Percentiles rank a stretch among this genome's conserved stretches.
phyloP scores from a whole-genome alignment of 768 basidiomycete genomes.

The Lactarius akahatsu region DNA sequence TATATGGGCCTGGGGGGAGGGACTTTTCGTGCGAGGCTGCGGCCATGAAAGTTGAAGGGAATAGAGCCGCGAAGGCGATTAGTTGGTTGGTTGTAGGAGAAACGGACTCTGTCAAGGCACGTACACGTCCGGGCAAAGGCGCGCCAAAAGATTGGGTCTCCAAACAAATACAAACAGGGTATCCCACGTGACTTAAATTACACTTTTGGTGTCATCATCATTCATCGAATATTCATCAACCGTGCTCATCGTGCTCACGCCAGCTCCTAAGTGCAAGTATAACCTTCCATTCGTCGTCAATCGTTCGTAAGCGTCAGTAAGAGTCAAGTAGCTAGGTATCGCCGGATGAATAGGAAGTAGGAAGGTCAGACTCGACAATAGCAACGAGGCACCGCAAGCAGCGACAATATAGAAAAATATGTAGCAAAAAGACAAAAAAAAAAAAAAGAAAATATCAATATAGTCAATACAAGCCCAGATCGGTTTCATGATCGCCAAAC shows the following conservation, averaged over 20 bases:
- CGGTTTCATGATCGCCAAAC: conserved; percentile 20
- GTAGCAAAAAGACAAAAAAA: conserved; percentile 15
- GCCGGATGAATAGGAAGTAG: conserved; percentile 16
- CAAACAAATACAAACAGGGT: conserved; percentile 20
- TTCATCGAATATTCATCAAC: too few relatives aligned
- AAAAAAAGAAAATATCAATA: conserved; percentile 10
- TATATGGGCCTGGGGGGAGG: conserved; percentile 5
- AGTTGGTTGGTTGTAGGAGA: conserved; percentile 6
- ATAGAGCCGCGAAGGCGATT: conserved; percentile 14
- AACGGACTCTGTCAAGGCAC: not conserved
- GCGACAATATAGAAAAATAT: conserved; percentile 26
- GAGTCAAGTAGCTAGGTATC: conserved; percentile 20
- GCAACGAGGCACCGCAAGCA: conserved; percentile 21
- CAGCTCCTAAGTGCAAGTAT: not conserved
- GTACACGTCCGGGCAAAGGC: conserved; percentile 10
- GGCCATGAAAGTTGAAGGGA: conserved; percentile 18
- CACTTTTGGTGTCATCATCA: too few relatives aligned
- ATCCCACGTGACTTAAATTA: too few relatives aligned
- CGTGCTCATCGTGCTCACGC: too few relatives aligned
- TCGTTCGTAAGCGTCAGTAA: conserved; percentile 25
- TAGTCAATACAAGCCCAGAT: conserved; percentile 28
- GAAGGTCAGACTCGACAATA: conserved; percentile 21
- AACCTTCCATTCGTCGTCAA: conserved; percentile 29
- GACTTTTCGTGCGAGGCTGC: conserved; percentile 19
- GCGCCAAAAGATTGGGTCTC: conserved; percentile 20